Evolutionary conservation across 371 early-diverging fungal genomes (phyloP).

Genomic region (Apophysomyces variabilis): DNA sequence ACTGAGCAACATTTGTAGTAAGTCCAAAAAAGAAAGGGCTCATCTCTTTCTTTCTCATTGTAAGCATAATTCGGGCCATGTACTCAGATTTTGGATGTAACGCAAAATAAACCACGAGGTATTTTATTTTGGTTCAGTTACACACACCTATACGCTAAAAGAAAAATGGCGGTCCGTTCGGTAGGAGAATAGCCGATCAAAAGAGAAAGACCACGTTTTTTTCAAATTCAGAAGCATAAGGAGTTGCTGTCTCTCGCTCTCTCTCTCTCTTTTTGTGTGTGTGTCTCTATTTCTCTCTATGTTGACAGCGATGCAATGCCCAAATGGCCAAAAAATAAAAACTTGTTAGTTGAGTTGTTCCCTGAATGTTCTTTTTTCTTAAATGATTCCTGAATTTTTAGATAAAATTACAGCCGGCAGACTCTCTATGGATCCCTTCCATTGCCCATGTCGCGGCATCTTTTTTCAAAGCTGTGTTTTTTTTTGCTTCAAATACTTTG

Average conservation of each 20-base stretch:
- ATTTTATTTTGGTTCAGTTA: background rate
- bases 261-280: no score
- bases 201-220: background rate
- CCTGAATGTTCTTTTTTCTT: no score
- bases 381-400: no score
- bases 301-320: background rate
- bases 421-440: no score
- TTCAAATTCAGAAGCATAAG: conserved; percentile 3
- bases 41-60: background rate
- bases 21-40: background rate
- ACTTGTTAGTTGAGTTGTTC: no score
- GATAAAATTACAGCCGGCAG: no score
- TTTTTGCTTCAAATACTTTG: background rate
- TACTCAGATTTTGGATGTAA: background rate
- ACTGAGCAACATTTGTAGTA: background rate
- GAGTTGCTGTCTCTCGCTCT: no score
- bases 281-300: no score
- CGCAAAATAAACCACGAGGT: conserved; percentile 3
- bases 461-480: no score
- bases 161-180: conserved; percentile 4
- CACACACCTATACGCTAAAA: background rate
- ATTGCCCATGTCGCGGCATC: no score
- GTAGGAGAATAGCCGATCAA: background rate
- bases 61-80: background rate
- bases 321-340: no score